Evolutionary conservation across 2,329 filamentous ascomycete genomes (phyloP), one percentile per base, ranked within the genome.

Genomic region (Knufia fluminis): DNA sequence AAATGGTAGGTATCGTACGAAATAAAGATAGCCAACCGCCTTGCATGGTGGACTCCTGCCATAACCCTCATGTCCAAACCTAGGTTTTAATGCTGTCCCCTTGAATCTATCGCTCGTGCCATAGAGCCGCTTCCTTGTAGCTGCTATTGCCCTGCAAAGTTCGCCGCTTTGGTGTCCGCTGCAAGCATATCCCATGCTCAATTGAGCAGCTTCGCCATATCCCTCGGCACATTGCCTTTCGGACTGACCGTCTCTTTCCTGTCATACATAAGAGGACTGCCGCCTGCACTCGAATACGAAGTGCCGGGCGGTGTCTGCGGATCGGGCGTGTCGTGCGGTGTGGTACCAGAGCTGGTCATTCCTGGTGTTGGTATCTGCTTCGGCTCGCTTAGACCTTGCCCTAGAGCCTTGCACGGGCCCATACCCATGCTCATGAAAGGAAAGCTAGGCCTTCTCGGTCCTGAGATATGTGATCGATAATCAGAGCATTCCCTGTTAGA

Each of bases 221-320:
- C 57, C 16, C 51, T 50, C 3, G 57, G 57, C 33, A 57, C 45
- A n/a, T 46, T 39, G 14, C 55, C 55, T 9, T 52, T 50, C 14
- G 57, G 57, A 47, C 55, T 57, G 17, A 57, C 51, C 8, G 57
- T 59, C 19, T 54, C 42, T 14, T 16, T 19, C 22, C 53, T 53
- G 23, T 43, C 48, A n/a, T 42, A 46, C 32, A 22, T 42, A 20
- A 39, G 7, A 31, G 41, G 33, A 40, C 22, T 40, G 16, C 33
- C 23, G 41, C 22, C 31, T 14, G n/a, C 32, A 33, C 9, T 20
- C 19, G 17, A 28, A 16, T 24, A 32, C 1, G 45, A 38, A 3
- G 14, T 28, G 3, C 24, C 20, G 10, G 45, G 48, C 4, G 54
- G 55, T n/a, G 57, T 55, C 17, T 55, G 50, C 35, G 57, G 57